Evolutionary conservation across 768 basidiomycete species (phyloP), one percentile per base, ranked within the genome.

Genomic region (Boletus reticulatus): DNA sequence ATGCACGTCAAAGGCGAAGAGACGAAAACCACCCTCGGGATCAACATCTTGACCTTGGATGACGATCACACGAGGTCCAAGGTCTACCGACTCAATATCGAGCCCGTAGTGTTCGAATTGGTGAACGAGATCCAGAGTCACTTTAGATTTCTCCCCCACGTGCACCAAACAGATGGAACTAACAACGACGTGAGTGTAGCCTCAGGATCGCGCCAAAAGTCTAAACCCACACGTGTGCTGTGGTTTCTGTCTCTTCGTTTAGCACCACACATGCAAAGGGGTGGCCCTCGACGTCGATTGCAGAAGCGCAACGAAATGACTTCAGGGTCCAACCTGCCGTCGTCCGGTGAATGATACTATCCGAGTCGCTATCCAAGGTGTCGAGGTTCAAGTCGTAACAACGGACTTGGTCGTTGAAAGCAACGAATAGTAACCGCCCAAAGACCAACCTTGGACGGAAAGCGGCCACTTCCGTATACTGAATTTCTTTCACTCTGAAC

Each of bases 261-360:
- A 61, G 4, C 4, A 62, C 55, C 6, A 19, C 45, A n/a, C 64
- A 65, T 14, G 57, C 52, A 38, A 66, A 63, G 10, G 56, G 56
- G 4, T 44, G 43, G 29, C 64, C 64, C 6, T 60, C 43, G 38
- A 47, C 19, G 8, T 65, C 58, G 19, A 54, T 29, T 6, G 56
- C 48, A 13, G 58, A 66, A 22, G 50, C 32, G 17, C 56, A 56
- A n/a, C 32, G 27, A 38, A 49, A 61, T 7, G 47, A 61, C 27
- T 0, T 29, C 20, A 62, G 16, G 14, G 20, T 22, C 2, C 34
- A 11, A n/a, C 41, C 12, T 3, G 13, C 9, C 4, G 48, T 27
- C 6, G 42, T 19, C 51, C 51, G 59, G 29, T 60, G 53, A 44
- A 64, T 20, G 27, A 55, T 47, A n/a, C 36, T 43, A 14, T 39